These are phyloP conservation scores for Sinapis alba DNA, from an alignment of 441 rosid species.

Conservation along the genomic window DNA sequence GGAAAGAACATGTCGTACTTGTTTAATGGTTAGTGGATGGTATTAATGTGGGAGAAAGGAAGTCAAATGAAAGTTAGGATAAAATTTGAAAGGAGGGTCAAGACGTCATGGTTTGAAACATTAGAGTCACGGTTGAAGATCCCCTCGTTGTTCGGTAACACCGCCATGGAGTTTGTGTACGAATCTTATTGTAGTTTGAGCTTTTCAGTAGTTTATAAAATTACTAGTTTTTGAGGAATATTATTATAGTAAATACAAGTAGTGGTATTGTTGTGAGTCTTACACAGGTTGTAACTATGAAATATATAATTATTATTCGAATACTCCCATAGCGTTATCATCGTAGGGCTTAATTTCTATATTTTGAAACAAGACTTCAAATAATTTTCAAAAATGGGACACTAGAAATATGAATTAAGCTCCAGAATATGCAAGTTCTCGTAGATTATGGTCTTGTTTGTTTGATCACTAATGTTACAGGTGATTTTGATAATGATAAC, in stretches of 20 bases:
- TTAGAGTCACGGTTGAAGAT: constrained; percentile 40
- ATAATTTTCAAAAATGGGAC: not conserved
- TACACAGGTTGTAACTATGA: constrained; percentile 1
- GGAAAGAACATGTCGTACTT: not conserved
- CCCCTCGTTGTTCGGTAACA: constrained; percentile 42
- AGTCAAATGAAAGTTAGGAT: constrained; percentile 30
- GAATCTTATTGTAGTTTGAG: constrained; percentile 42
- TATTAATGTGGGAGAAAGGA: constrained; percentile 13
- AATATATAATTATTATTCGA: not conserved
- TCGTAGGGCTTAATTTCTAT: not conserved
- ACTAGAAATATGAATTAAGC: not conserved
- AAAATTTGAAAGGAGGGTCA: constrained; percentile 26
- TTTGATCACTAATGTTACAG: not conserved
- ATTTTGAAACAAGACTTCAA: not conserved
- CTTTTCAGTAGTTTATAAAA: constrained; percentile 14
- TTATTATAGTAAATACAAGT: not conserved
- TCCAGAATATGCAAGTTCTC: not conserved
- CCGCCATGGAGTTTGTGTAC: constrained; percentile 36
- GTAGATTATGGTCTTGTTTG: not conserved
- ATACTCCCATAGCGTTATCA: not conserved
- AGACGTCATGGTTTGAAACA: constrained; percentile 38
- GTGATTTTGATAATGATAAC: not conserved
- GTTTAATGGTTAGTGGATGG: not conserved
- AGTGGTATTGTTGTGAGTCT: constrained; percentile 7
- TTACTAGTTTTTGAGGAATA: not conserved